Conservation (phyloP, 1,284 basidiomycete species). For the Jaminaea rosea region DNA sequence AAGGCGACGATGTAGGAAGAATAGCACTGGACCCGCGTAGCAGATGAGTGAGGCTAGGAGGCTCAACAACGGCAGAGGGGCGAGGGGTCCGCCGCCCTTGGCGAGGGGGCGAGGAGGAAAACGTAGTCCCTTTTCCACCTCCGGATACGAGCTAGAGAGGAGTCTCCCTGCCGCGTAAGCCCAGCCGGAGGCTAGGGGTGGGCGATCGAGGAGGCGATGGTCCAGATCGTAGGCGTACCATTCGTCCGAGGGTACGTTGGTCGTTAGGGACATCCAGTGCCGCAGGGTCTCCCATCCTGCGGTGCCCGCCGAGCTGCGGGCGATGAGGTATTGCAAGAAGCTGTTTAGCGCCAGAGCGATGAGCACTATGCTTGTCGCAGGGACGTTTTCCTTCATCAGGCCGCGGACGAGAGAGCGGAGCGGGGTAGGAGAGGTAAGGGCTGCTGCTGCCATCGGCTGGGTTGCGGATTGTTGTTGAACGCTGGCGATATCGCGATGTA, state of each 20-base stretch:
- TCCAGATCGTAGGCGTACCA: slow-evolving; percentile 81
- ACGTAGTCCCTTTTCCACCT: neutral
- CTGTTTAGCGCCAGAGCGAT: slow-evolving; percentile 13
- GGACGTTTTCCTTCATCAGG: slow-evolving; percentile 26
- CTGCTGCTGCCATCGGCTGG: slow-evolving; percentile 17
- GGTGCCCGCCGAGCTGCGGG: slow-evolving; percentile 8
- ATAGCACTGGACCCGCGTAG: slow-evolving; percentile 60
- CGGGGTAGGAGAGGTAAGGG: too few relatives aligned
- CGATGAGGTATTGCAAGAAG: slow-evolving; percentile 28
- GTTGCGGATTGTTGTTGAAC: slow-evolving; percentile 2
- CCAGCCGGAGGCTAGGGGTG: slow-evolving; percentile 61
- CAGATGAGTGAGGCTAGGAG: slow-evolving; percentile 45
- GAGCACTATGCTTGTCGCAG: slow-evolving; percentile 8
- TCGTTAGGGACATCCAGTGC: slow-evolving; percentile 85
- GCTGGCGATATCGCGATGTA: slow-evolving; percentile 10
- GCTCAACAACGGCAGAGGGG: neutral
- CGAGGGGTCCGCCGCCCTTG: neutral
- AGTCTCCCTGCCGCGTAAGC: neutral
- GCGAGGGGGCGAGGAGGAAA: slow-evolving; percentile 4
- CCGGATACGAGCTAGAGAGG: slow-evolving; percentile 13
- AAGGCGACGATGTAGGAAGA: slow-evolving; percentile 30
- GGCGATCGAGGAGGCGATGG: slow-evolving; percentile 77
- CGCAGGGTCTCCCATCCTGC: slow-evolving; percentile 73
- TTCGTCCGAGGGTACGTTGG: slow-evolving; percentile 61
- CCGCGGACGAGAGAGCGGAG: slow-evolving; percentile 27